Percentiles rank a stretch among this genome's conserved stretches.
Conservation (phyloP, 2,329 filamentous ascomycete genomes). For the Beauveria caledonica region DNA sequence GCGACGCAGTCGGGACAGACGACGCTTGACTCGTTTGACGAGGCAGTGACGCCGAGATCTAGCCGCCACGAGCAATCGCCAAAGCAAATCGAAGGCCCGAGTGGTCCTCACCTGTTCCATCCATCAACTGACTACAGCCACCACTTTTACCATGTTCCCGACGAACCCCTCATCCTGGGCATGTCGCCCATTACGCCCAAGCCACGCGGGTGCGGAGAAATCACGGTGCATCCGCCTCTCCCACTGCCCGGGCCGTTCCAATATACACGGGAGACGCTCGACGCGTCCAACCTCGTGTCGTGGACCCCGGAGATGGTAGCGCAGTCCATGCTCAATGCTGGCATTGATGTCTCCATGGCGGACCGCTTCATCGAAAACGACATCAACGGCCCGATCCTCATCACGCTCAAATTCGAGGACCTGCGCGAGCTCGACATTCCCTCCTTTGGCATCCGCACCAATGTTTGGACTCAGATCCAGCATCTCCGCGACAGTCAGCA, state of each 20-base stretch:
- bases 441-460: constrained; percentile 73
- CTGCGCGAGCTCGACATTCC: constrained; percentile 71
- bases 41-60: constrained; percentile 69
- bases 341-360: constrained; percentile 67
- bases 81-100: constrained; percentile 69
- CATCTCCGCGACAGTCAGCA: constrained; percentile 51
- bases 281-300: constrained; percentile 48
- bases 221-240: constrained; percentile 18
- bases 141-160: constrained; percentile 19
- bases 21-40: constrained; percentile 80
- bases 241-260: constrained; percentile 43
- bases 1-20: constrained; percentile 33
- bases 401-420: constrained; percentile 88
- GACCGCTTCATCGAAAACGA: constrained; percentile 87
- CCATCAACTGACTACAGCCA: constrained; percentile 41
- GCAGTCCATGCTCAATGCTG: constrained; percentile 77
- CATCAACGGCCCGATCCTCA: constrained; percentile 78
- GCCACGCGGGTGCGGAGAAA: constrained; percentile 27
- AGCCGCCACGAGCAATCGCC: constrained; percentile 49
- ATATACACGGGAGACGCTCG: constrained; percentile 49
- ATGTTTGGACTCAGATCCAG: constrained; percentile 73
- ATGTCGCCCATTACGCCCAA: constrained; percentile 69
- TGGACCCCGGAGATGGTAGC: constrained; percentile 74
- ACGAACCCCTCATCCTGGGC: constrained; percentile 49
- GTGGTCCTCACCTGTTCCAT: constrained; percentile 80